Evolutionary conservation across 371 early-diverging fungal species (phyloP), one percentile per base, ranked within the genome.

Genomic region (Zopfochytrium polystomum): DNA sequence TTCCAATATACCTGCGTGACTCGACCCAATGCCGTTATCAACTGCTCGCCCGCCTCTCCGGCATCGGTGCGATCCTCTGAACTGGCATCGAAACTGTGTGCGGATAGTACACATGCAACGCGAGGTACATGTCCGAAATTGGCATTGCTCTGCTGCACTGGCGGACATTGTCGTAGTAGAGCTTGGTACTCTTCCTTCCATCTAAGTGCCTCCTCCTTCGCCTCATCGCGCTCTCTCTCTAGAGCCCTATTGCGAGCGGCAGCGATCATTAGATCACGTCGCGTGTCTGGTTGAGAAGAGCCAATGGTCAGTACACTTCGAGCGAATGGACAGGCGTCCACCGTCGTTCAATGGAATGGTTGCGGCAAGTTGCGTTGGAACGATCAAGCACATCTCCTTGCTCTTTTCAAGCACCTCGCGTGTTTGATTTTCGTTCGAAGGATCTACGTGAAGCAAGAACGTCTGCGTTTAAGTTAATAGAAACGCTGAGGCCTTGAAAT

Each of bases 341-440:
- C n/a, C n/a, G n/a, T n/a, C n/a, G n/a, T n/a, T n/a, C n/a, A n/a
- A n/a, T n/a, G n/a, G n/a, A n/a, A n/a, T n/a, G n/a, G n/a, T n/a
- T n/a, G n/a, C n/a, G n/a, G n/a, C 23, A 11, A 46, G 55, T 11
- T 56, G 43, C 22, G 20, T 57, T 18, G 62, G 61, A 4, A 61
- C 52, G 2, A 66, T 43, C 25, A 45, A 52, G 30, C 67, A 66
- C 50, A 57, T 55, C 23, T 57, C 38, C 25, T 58, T 45, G 35
- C 62, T 56, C 45, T 62, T 52, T 9, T 66, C 55, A 25, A 66
- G 62, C 5, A 58, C 67, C 9, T 32, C 35, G 31, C 52, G 55
- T 4, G 67, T 62, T 38, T 66, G 67, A n/a, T 66, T 62, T 31
- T 66, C 67, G 38, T 66, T 66, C 2, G 52, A 43, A 1, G 67